Conservation (phyloP, 202 grass and related monocot genomes). For the Setaria italica region DNA sequence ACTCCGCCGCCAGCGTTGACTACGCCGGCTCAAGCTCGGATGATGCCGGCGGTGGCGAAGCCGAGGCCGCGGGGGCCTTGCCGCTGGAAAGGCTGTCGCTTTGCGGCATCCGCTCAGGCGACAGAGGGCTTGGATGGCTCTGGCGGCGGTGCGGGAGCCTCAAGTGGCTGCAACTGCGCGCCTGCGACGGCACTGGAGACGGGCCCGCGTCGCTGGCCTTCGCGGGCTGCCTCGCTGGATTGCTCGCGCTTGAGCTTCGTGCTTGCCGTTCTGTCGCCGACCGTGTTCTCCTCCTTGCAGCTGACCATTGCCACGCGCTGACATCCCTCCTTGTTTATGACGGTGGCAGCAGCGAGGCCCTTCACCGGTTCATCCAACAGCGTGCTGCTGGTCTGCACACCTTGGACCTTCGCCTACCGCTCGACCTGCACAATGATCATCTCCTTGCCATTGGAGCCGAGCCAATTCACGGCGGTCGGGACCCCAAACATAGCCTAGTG, state of each 20-base stretch:
- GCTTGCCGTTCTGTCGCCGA: conserved; percentile 84
- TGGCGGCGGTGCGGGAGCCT: conserved; percentile 68
- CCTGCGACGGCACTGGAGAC: conserved; percentile 78
- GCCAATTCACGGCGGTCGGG: not conserved
- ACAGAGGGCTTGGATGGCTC: conserved; percentile 74
- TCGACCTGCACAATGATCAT: conserved; percentile 91
- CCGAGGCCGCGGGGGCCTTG: conserved; percentile 33
- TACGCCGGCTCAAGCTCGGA: conserved; percentile 1
- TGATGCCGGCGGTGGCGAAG: conserved; percentile 11
- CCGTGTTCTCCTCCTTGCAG: conserved; percentile 73
- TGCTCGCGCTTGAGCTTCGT: conserved; percentile 83
- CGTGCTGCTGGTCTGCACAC: conserved; percentile 66
- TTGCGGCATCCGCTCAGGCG: conserved; percentile 61
- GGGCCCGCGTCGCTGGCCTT: conserved; percentile 51
- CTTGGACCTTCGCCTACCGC: conserved; percentile 91
- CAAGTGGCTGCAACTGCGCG: conserved; percentile 74
- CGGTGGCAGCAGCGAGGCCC: conserved; percentile 71
- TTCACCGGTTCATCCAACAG: conserved; percentile 78
- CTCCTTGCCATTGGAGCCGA: conserved; percentile 68
- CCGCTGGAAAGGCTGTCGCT: conserved; percentile 75
- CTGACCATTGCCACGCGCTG: conserved; percentile 65
- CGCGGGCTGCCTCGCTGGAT: conserved; percentile 50
- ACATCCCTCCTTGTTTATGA: conserved; percentile 81
- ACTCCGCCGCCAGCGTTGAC: conserved; percentile 55
- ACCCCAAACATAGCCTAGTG: conserved; percentile 36